phyloP scores from a whole-genome alignment of 805 yeast species.

The Brettanomyces anomalus region DNA sequence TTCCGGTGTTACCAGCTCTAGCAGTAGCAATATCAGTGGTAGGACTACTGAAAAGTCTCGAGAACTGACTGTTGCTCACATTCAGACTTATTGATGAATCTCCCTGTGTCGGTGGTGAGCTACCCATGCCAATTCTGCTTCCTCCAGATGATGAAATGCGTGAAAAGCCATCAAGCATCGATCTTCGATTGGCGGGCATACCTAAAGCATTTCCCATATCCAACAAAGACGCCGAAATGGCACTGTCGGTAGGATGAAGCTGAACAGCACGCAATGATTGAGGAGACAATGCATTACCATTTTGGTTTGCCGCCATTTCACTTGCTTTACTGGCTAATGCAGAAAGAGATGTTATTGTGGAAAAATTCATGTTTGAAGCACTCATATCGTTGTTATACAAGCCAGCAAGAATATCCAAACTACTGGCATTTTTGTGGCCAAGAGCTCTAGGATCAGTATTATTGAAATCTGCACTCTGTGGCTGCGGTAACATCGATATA shows the following conservation, averaged over 20 bases:
- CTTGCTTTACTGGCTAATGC: conserved; percentile 10
- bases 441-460: too few species aligned
- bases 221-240: conserved; percentile 4
- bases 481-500: too few species aligned
- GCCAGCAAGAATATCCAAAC: neutral
- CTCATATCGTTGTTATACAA: neutral
- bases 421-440: neutral
- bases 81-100: too few species aligned
- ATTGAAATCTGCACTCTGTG: too few species aligned
- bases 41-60: conserved; percentile 13
- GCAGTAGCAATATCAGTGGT: neutral
- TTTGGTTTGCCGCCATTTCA: neutral
- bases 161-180: conserved; percentile 14
- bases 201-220: conserved; percentile 4
- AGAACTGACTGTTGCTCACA: conserved; percentile 2
- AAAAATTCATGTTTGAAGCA: neutral
- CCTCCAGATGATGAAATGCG: conserved; percentile 7
- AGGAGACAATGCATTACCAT: conserved; percentile 1
- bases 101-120: conserved; percentile 10
- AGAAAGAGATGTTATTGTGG: conserved; percentile 11
- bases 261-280: conserved; percentile 1
- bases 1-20: neutral
- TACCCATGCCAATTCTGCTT: conserved; percentile 11
- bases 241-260: conserved; percentile 2
- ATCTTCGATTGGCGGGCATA: conserved; percentile 7